Base-by-base conservation (phyloP, 352 stramenopile species). In the Phytophthora megakarya region DNA sequence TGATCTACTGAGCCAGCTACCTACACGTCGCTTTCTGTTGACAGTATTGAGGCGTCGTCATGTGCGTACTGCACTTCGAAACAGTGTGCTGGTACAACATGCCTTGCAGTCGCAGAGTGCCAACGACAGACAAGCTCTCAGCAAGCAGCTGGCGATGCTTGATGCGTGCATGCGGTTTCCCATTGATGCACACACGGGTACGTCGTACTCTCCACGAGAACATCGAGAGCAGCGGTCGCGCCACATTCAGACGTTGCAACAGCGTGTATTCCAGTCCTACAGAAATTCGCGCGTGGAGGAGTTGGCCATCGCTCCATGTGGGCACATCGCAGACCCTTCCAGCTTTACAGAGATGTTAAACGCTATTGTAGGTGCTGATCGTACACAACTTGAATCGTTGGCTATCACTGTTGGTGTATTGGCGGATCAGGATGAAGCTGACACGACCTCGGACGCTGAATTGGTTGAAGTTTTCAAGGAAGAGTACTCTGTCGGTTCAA, bases 21-120 rank as follows among this genome's bases (percentile, higher is more conserved):
- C 92, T n/a, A 98, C 93, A 19, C 88, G 93, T n/a, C 86, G 88
- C 35, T 97, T 96, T 40, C 65, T 97, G 11, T 63, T 80, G 37
- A 73, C 75, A 13, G 65, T 96, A 37, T 52, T 97, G 33, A 70
- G 86, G 3, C 81, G 90, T 45, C 49, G 67, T 25, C 90, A 94
- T 46, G 49, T 97, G 23, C 37, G 82, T 2, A 65, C 75, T 16
- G 38, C 44, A 10, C 67, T 89, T 19, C 65, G 68, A 5, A 70
- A 70, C 11, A 88, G 81, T 46, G 32, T 52, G 13, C 46, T 89
- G 19, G 44, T 88, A 3, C 65, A 70, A 19, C 58, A 86, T 19
- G 73, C 69, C 22, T 46, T 83, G 10, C 60, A 87, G 53, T 68
- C 64, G 67, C 66, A 68, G 12, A 69, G 54, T 22, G 60, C 58